These are phyloP conservation scores for Boehmeria nivea DNA, from an alignment of 306 rosid genomes.

Conservation along the genomic window DNA sequence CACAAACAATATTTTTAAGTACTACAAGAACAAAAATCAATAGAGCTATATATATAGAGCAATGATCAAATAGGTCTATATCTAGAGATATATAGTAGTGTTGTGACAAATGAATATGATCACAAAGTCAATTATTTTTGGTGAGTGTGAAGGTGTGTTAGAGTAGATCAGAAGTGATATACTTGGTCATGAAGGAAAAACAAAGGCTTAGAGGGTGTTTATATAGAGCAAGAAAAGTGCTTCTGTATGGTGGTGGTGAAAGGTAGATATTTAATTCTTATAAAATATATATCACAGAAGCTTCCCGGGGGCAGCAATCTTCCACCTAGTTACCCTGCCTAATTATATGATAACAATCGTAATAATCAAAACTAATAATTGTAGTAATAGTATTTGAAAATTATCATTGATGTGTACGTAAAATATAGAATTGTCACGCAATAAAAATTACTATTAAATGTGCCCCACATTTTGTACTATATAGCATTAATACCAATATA, in stretches of 20 bases:
- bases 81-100: too few relatives aligned
- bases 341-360: background rate
- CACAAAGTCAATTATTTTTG: too few relatives aligned
- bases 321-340: background rate
- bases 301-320: too few relatives aligned
- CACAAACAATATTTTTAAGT: too few relatives aligned
- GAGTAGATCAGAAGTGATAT: background rate
- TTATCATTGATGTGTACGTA: background rate
- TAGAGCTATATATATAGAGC: background rate
- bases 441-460: too few relatives aligned
- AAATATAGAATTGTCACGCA: too few relatives aligned
- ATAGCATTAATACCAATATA: too few relatives aligned
- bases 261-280: background rate
- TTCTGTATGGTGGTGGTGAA: conserved; percentile 10
- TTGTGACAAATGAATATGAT: background rate
- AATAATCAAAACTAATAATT: background rate
- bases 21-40: background rate
- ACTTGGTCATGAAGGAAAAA: conserved; percentile 31
- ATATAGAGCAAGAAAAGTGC: conserved; percentile 18
- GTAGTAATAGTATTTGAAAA: background rate
- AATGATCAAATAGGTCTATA: background rate
- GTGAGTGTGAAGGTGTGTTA: background rate
- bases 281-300: background rate
- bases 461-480: too few relatives aligned
- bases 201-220: conserved; percentile 13